These are phyloP conservation scores for Cytospora piceicola DNA, from an alignment of 2,329 filamentous ascomycete genomes.

Conservation along the genomic window DNA sequence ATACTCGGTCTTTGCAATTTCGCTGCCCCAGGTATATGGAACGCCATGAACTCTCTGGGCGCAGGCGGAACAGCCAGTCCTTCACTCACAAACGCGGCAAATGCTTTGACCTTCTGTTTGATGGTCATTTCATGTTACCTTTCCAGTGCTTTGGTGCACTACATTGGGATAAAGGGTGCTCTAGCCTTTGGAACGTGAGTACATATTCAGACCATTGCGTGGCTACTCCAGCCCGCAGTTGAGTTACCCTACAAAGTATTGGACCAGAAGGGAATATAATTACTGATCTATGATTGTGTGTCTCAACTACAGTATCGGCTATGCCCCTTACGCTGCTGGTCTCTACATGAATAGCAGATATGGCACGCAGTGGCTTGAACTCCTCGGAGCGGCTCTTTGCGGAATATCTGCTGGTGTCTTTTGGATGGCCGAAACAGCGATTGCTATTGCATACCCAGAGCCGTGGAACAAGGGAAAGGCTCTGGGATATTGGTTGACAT, in stretches of 20 bases:
- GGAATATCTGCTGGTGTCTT: slow-evolving; percentile 73
- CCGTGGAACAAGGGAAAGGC: slow-evolving; percentile 68
- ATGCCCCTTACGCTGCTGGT: slow-evolving; percentile 71
- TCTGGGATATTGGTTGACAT: slow-evolving; percentile 70
- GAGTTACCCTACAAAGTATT: background rate
- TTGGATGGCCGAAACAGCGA: slow-evolving; percentile 76
- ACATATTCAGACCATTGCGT: background rate
- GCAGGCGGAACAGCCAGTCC: slow-evolving; percentile 48
- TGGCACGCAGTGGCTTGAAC: slow-evolving; percentile 68
- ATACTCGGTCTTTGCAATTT: slow-evolving; percentile 74
- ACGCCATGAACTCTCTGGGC: slow-evolving; percentile 47
- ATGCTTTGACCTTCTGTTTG: slow-evolving; percentile 50
- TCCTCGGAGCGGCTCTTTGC: slow-evolving; percentile 70
- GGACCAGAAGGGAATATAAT: background rate
- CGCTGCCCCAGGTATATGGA: slow-evolving; percentile 67
- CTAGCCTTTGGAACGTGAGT: slow-evolving; percentile 70
- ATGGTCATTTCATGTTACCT: slow-evolving; percentile 56
- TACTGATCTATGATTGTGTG: background rate
- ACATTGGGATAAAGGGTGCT: slow-evolving; percentile 71
- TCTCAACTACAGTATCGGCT: slow-evolving; percentile 55
- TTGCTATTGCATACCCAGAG: slow-evolving; percentile 73
- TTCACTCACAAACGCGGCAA: slow-evolving; percentile 49
- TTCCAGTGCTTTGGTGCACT: slow-evolving; percentile 64
- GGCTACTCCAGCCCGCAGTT: background rate
- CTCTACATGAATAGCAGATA: slow-evolving; percentile 75